Base-by-base conservation (phyloP, 2,329 filamentous ascomycete genomes). In the Monilinia vaccinii-corymbosi region DNA sequence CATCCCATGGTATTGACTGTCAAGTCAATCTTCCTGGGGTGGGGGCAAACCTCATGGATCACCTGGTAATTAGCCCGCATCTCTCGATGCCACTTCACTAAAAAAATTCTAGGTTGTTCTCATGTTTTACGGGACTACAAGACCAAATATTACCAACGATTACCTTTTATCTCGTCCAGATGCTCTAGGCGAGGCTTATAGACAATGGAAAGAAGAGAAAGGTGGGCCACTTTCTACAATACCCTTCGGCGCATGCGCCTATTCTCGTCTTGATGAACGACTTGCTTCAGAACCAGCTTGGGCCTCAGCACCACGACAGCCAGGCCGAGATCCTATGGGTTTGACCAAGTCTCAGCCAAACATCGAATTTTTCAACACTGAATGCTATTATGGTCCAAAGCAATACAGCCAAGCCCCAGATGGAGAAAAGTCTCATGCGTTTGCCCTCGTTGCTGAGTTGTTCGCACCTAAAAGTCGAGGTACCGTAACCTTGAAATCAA, bases 241-340 rank as follows among this genome's bases (percentile, higher is more conserved):
- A 65, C 83, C 83, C 11, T 87, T 86, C 56, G 84, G 84, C 45
- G 76, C 77, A 13, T 85, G 86, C 60, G 82, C 78, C 13, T 87
- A 78, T 65, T 79, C 83, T 7, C 78, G 84, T n/a, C 74, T 87
- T 0, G 82, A 85, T 61, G 77, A 83, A 10, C 79, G 83, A 8
- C 76, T 87, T 1, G 72, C 76, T 49, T 74, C 82, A 64, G 78
- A 79, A 1, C 73, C 77, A 3, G 65, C 82, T 8, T 87, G 84
- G 84, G 75, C 75, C 3, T 72, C 75, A 5, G 79, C 81, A 0
- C 72, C 75, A 0, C 74, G 78, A 7, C 57, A 73, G 40, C 70
- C 75, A 31, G 80, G 79, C 4, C 79, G 83, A 5, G 84, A 87
- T 65, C 82, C 84, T 0, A 86, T 87, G 83, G 81, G 80, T 21